Base-by-base conservation (phyloP, 768 basidiomycete genomes). In the Cyathus striatus region DNA sequence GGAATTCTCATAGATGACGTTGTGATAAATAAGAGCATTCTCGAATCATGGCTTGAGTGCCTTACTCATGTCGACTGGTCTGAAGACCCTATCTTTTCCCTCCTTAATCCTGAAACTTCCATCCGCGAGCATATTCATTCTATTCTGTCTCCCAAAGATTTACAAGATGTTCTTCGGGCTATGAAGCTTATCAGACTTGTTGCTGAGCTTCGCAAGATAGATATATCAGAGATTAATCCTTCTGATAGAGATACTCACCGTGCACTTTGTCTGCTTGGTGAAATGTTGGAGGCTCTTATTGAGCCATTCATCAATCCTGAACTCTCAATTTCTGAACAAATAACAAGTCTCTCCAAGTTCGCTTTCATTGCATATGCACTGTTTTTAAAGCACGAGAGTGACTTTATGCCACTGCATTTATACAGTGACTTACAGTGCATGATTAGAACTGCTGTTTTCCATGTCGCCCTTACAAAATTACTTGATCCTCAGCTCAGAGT, bases 81-180 rank as follows among this genome's bases (percentile, higher is more conserved):
- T 0, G 52, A 52, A n/a, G 44, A 49, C 33, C 40, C 18, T n/a
- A 46, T 49, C 3, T 46, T 40, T 23, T 43, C 51, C 1, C 47
- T 51, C 23, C 43, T 52, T 7, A 46, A 52, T 22, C 25, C 45
- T 14, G 40, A 43, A 16, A 26, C 41, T 4, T 40, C 44, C 6
- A 30, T 23, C 4, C 12, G 5, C 6, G 27, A 53, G 10, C 22
- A 36, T 14, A 46, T 59, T 0, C 43, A 52, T 10, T 43, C 32
- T 38, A 54, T 65, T n/a, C 48, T 64, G 3, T 49, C 49, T 38
- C 62, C 59, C 0, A 54, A 54, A 21, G 59, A 60, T 45, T 42
- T 50, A 7, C 63, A 65, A 44, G 54, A 65, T 45, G 63, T 65
- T 17, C 62, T 62, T 0, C 44, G 51, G 16, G 60, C 61, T 0